Percentiles rank a stretch among this genome's conserved stretches.
Evolutionary conservation across 768 basidiomycete species (phyloP).

Genomic region (Cystobasidium ongulense): DNA sequence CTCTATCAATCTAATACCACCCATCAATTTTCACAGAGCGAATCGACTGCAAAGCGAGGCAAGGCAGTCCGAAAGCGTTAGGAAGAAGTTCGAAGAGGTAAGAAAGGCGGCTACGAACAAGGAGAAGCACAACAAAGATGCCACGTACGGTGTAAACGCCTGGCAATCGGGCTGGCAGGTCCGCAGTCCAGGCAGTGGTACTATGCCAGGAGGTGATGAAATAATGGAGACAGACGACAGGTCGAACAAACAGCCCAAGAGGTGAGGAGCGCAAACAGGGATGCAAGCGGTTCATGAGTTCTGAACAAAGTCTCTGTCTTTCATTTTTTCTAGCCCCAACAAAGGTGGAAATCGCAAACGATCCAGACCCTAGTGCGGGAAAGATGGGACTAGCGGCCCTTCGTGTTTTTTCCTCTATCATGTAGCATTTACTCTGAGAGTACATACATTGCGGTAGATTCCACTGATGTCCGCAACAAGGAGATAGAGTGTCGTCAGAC

Average conservation of each 20-base stretch:
- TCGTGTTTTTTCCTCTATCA: not conserved
- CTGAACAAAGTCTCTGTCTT: not conserved
- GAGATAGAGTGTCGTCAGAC: too few relatives aligned
- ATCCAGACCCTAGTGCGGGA: not conserved
- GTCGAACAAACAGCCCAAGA: not conserved
- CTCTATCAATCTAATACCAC: too few relatives aligned
- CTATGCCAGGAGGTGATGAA: not conserved
- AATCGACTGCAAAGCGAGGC: not conserved
- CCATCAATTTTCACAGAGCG: not conserved
- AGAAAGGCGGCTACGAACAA: not conserved
- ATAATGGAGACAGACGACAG: not conserved
- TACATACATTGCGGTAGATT: too few relatives aligned
- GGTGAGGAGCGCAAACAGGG: not conserved
- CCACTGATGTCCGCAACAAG: too few relatives aligned
- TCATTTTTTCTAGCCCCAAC: not conserved
- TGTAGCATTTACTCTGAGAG: too few relatives aligned
- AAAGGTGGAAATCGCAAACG: conserved; percentile 9
- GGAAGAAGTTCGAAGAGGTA: not conserved
- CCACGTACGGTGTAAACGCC: not conserved
- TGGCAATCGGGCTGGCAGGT: not conserved
- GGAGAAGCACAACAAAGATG: not conserved
- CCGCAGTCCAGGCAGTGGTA: not conserved
- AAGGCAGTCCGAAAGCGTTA: not conserved
- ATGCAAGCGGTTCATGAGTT: not conserved
- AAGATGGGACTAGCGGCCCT: not conserved